Base-by-base conservation (phyloP, 2,329 filamentous ascomycete genomes). In the Talaromyces sp. region DNA sequence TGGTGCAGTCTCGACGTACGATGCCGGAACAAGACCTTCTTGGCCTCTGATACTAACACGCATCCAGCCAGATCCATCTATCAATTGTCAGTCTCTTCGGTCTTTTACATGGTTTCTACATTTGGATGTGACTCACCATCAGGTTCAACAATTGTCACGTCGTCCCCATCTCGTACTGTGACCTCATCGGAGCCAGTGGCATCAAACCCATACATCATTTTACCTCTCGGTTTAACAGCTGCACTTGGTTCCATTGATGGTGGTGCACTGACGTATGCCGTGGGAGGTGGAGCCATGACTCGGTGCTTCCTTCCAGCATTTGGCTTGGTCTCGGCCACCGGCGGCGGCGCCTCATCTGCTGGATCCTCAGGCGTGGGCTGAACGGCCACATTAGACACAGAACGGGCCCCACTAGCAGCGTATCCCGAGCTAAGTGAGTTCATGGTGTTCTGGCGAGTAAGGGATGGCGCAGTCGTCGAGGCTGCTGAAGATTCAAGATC, bases 41-140 rank as follows among this genome's bases (percentile, higher is more conserved):
- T 86, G 86, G 61, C 65, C 57, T 16, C 88, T 88, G 30, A 82
- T 81, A 47, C 89, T 87, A 54, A 99, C 86, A 71, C 89, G 93
- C 64, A 91, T 83, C 94, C 94, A 99, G 37, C 94, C 94, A 36
- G 88, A 86, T 54, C 93, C 93, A 73, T 96, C 93, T 96, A 11
- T 20, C 24, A 20, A 22, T 3, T 11, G 19, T 49, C 43, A 22
- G 36, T 16, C 16, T 11, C 36, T 20, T 19, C 5, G 10, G 16
- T 16, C 20, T 39, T 35, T 6, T 35, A 35, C 32, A 6, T 6
- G 4, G 11, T 5, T 13, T 35, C 32, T 35, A 6, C n/a, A 16
- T 35, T 35, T 5, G 32, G 32, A 14, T 35, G 32, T 4, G n/a
- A 78, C 86, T 78, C 83, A 96, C 91, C 91, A 75, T 99, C 95